These are phyloP conservation scores for Mycena metata DNA, from an alignment of 768 basidiomycete genomes.

Conservation along the genomic window DNA sequence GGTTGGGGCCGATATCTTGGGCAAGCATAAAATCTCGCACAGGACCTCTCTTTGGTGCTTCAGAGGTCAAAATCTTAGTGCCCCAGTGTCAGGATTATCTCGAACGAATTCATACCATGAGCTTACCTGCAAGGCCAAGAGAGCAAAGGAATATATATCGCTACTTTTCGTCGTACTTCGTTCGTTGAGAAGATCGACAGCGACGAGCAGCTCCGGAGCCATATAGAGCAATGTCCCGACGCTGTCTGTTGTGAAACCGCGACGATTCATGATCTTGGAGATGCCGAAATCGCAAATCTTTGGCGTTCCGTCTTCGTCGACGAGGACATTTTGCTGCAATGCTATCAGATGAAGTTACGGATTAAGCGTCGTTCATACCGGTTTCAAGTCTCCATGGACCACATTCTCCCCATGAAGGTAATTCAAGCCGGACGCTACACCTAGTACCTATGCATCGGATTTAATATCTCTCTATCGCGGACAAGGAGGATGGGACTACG, in stretches of 20 bases:
- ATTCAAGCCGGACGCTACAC: background rate
- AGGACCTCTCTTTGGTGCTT: background rate
- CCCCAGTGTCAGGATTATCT: too few relatives aligned
- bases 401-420: background rate
- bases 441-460: background rate
- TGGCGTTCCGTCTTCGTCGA: background rate
- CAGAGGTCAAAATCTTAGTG: background rate
- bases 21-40: too few relatives aligned
- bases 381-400: constrained; percentile 6
- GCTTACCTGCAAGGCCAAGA: background rate
- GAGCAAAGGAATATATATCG: constrained; percentile 4
- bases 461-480: too few relatives aligned
- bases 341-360: background rate
- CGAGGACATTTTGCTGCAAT: background rate
- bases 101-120: background rate
- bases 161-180: background rate
- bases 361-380: background rate
- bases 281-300: constrained; percentile 5
- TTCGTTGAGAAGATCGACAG: background rate
- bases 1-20: too few relatives aligned
- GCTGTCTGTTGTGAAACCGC: background rate
- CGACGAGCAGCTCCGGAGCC: background rate
- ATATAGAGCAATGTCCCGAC: background rate
- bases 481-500: too few relatives aligned
- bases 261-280: background rate